phyloP scores from a whole-genome alignment of 2,329 filamentous ascomycete genomes.

The Colletotrichum zoysiae region DNA sequence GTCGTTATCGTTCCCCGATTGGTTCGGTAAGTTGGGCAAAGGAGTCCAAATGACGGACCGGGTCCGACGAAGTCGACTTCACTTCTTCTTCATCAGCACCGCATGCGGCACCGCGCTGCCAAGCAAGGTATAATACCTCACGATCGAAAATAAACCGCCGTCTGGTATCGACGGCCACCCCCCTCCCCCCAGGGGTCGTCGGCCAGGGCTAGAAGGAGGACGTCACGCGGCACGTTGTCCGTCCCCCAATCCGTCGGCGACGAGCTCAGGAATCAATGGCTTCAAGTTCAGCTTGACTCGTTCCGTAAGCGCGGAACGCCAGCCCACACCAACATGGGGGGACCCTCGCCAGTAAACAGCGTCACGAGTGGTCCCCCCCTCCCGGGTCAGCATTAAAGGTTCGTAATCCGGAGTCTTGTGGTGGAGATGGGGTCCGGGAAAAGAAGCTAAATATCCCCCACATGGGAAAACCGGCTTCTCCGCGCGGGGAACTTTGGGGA shows the following conservation, averaged over 20 bases:
- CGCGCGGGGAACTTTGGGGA: constrained; percentile 35
- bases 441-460: background rate
- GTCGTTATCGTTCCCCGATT: background rate
- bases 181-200: background rate
- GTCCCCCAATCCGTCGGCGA: background rate
- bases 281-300: too few species aligned
- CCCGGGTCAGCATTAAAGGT: too few species aligned
- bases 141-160: background rate
- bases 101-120: background rate
- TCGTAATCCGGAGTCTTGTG: background rate
- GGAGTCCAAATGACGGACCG: background rate
- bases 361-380: constrained; percentile 1
- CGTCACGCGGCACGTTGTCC: background rate
- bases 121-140: background rate
- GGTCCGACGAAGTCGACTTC: background rate
- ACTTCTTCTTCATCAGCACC: background rate
- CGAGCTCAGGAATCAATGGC: background rate
- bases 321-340: background rate
- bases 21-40: background rate
- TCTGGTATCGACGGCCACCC: background rate
- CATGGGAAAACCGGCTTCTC: constrained; percentile 5
- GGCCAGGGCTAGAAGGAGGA: background rate
- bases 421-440: background rate
- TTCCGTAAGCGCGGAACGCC: background rate
- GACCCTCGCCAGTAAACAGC: background rate